Conservation (phyloP, 2,329 filamentous ascomycete genomes). For the Neurospora crassa region DNA sequence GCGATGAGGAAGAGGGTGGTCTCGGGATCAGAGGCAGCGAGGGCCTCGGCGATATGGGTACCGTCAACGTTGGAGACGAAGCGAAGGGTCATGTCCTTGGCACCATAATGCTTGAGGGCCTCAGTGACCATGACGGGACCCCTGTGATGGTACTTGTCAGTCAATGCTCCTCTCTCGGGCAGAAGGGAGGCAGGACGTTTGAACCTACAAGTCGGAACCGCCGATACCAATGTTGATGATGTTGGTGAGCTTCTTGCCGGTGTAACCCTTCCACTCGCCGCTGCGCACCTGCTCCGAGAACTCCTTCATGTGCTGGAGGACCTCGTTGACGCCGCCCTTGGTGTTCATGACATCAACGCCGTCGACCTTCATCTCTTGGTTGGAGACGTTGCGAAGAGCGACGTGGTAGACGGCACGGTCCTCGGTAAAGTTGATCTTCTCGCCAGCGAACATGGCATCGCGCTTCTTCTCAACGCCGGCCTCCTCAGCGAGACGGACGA, state of each 20-base stretch:
- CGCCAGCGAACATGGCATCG: conserved; percentile 93
- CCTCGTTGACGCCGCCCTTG: conserved; percentile 78
- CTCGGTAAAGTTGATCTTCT: conserved; percentile 99
- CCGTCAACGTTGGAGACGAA: conserved; percentile 99
- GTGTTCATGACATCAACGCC: conserved; percentile 87
- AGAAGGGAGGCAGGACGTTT: background rate
- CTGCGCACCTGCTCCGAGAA: conserved; percentile 92
- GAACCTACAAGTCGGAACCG: conserved; percentile 86
- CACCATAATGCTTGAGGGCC: conserved; percentile 89
- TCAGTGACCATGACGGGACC: conserved; percentile 99
- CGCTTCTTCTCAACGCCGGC: conserved; percentile 86
- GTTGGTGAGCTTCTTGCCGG: conserved; percentile 92
- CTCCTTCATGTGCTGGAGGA: conserved; percentile 95
- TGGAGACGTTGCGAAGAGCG: conserved; percentile 77
- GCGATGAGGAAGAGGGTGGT: conserved; percentile 98
- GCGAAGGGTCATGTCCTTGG: conserved; percentile 78
- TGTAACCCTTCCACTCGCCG: conserved; percentile 94
- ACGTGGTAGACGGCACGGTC: conserved; percentile 91
- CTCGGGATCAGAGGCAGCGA: conserved; percentile 82
- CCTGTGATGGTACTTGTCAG: conserved; percentile 36
- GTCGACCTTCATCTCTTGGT: conserved; percentile 71
- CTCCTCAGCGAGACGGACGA: conserved; percentile 86
- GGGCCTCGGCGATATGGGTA: conserved; percentile 91
- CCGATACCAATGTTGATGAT: conserved; percentile 98
- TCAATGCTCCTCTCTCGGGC: background rate